These are phyloP conservation scores for Actinidia polygama DNA, from an alignment of 179 eudicot species.

Conservation along the genomic window DNA sequence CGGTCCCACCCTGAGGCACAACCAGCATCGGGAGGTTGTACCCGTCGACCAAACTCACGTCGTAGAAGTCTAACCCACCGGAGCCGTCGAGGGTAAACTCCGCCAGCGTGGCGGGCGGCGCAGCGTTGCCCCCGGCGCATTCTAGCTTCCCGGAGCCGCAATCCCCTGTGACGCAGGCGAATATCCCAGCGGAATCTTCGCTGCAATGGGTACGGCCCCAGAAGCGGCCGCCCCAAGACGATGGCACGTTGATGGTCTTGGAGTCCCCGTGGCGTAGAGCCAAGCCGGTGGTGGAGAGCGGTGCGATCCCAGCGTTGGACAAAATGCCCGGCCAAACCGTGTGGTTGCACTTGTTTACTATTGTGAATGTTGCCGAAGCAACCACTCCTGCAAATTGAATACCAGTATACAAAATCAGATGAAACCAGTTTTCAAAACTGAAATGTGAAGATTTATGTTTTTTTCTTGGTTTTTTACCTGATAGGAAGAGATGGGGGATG, in stretches of 20 bases:
- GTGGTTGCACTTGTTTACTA: constrained; percentile 70
- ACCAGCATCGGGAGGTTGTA: constrained; percentile 88
- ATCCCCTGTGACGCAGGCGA: constrained; percentile 82
- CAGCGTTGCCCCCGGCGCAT: constrained; percentile 64
- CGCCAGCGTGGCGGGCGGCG: constrained; percentile 84
- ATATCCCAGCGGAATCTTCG: constrained; percentile 45
- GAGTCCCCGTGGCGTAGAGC: constrained; percentile 60
- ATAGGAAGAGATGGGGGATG: constrained; percentile 8
- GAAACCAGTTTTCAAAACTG: neutral
- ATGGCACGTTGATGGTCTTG: constrained; percentile 40
- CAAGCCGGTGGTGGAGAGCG: constrained; percentile 72
- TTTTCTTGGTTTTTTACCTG: constrained; percentile 18
- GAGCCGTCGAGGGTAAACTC: constrained; percentile 80
- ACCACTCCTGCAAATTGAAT: constrained; percentile 22
- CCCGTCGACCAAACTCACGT: constrained; percentile 87
- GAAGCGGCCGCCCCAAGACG: constrained; percentile 81
- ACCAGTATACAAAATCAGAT: neutral
- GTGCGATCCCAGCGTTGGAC: constrained; percentile 72
- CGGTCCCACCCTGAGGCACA: constrained; percentile 70
- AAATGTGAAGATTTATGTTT: neutral
- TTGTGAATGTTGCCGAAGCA: constrained; percentile 57
- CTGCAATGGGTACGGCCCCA: constrained; percentile 86
- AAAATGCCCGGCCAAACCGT: constrained; percentile 89
- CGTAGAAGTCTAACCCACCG: constrained; percentile 74
- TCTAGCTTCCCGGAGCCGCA: constrained; percentile 79